These are phyloP conservation scores for Ilyonectria mors-panacis DNA, from an alignment of 2,329 filamentous ascomycete genomes.

Conservation along the genomic window DNA sequence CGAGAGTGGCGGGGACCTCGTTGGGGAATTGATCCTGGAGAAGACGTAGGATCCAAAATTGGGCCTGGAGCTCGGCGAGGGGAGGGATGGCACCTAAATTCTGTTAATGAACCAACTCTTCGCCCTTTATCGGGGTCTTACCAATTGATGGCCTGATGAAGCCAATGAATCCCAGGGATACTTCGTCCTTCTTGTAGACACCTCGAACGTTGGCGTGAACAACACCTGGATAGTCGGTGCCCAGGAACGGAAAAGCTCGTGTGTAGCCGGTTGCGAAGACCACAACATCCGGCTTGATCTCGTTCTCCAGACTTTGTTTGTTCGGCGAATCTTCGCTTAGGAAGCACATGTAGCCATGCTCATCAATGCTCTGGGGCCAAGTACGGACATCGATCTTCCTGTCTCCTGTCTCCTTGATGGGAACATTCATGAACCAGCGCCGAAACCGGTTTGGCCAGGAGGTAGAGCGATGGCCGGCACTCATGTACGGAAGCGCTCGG, in stretches of 20 bases:
- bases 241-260: conserved; percentile 59
- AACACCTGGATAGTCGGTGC: conserved; percentile 58
- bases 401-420: conserved; percentile 56
- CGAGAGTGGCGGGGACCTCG: conserved; percentile 31
- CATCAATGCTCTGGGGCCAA: conserved; percentile 59
- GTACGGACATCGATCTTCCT: conserved; percentile 60
- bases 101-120: not conserved
- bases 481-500: conserved; percentile 61
- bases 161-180: conserved; percentile 62
- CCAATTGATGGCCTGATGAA: conserved; percentile 63
- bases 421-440: conserved; percentile 56
- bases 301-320: conserved; percentile 44
- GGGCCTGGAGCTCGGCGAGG: conserved; percentile 64
- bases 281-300: conserved; percentile 60
- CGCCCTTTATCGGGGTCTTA: conserved; percentile 23
- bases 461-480: conserved; percentile 51
- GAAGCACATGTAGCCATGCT: conserved; percentile 56
- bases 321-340: conserved; percentile 48
- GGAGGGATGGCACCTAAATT: conserved; percentile 62
- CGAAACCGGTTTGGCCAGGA: conserved; percentile 55
- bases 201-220: conserved; percentile 66
- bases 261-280: conserved; percentile 65
- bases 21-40: conserved; percentile 50
- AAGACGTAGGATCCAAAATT: conserved; percentile 62
- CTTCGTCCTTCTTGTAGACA: conserved; percentile 62